phyloP scores from a whole-genome alignment of 768 basidiomycete species.

The Butyriboletus loyo region DNA sequence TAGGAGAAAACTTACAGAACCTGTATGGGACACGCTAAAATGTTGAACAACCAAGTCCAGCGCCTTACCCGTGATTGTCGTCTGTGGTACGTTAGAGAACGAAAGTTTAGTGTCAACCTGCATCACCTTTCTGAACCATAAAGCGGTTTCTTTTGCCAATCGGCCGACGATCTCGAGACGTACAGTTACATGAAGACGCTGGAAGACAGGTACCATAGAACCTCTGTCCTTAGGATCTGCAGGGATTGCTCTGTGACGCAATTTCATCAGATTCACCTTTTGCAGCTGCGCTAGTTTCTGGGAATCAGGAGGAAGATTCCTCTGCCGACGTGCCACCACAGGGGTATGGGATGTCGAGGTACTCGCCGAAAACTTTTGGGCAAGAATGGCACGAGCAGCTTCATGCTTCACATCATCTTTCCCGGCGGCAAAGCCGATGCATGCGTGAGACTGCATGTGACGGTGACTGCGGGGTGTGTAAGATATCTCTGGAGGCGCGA shows the following conservation, averaged over 20 bases:
- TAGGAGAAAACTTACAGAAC: slow-evolving; percentile 12
- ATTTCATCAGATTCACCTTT: slow-evolving; percentile 66
- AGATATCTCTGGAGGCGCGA: slow-evolving; percentile 7
- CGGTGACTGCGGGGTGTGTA: slow-evolving; percentile 52
- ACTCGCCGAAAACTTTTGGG: slow-evolving; percentile 45
- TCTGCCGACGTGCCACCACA: slow-evolving; percentile 22
- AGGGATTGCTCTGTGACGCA: slow-evolving; percentile 67
- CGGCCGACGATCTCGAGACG: slow-evolving; percentile 24
- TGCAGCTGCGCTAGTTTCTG: slow-evolving; percentile 51
- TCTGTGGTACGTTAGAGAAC: slow-evolving; percentile 35
- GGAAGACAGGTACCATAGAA: slow-evolving; percentile 44
- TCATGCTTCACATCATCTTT: slow-evolving; percentile 36
- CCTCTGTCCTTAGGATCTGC: slow-evolving; percentile 56
- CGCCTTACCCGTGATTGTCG: slow-evolving; percentile 54
- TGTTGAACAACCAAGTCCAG: slow-evolving; percentile 49
- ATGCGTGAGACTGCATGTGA: slow-evolving; percentile 59
- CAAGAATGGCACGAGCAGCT: slow-evolving; percentile 51
- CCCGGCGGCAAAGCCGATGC: slow-evolving; percentile 30
- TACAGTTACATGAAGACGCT: slow-evolving; percentile 60
- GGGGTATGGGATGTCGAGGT: slow-evolving; percentile 23
- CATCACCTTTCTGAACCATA: slow-evolving; percentile 74
- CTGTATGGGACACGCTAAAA: slow-evolving; percentile 11
- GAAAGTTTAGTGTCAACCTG: background rate
- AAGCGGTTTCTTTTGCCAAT: slow-evolving; percentile 38
- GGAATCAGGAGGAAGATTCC: slow-evolving; percentile 45